These are phyloP conservation scores for Xylaria hypoxylon DNA, from an alignment of 2,329 filamentous ascomycete species.

Conservation along the genomic window DNA sequence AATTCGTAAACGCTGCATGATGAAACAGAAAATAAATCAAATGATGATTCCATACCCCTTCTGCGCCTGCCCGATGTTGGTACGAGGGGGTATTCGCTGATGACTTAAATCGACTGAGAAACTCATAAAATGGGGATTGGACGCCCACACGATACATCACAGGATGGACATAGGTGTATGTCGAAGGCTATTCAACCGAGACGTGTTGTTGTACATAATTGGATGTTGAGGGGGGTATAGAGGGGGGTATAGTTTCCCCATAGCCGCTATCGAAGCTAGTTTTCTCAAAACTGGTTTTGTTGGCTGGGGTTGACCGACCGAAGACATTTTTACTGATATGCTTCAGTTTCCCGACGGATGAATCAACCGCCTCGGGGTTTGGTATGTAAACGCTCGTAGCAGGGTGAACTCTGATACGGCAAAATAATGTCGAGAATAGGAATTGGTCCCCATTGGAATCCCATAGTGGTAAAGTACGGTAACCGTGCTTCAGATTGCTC, in stretches of 20 bases:
- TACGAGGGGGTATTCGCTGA: conserved; percentile 35
- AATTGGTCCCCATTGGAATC: conserved; percentile 92
- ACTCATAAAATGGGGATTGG: conserved; percentile 12
- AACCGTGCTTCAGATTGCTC: conserved; percentile 87
- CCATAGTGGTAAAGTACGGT: conserved; percentile 89
- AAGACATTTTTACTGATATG: conserved; percentile 69
- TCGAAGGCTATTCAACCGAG: conserved; percentile 38
- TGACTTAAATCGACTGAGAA: conserved; percentile 31
- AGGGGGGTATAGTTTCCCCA: conserved; percentile 43
- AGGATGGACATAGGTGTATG: conserved; percentile 43
- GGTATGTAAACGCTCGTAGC: conserved; percentile 69
- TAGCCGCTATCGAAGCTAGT: conserved; percentile 58
- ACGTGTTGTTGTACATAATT: conserved; percentile 35
- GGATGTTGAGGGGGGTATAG: conserved; percentile 37
- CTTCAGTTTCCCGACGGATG: conserved; percentile 66
- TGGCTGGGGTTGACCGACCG: conserved; percentile 62
- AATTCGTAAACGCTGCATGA: conserved; percentile 35
- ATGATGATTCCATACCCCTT: conserved; percentile 28
- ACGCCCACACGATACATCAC: conserved; percentile 11
- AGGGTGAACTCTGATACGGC: conserved; percentile 78
- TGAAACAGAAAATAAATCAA: conserved; percentile 32
- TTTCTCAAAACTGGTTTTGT: conserved; percentile 64
- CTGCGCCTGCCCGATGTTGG: conserved; percentile 34
- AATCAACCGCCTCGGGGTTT: conserved; percentile 53
- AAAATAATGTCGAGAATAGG: conserved; percentile 94